Base-by-base conservation (phyloP, 352 stramenopile genomes). In the Phytophthora citrophthora region DNA sequence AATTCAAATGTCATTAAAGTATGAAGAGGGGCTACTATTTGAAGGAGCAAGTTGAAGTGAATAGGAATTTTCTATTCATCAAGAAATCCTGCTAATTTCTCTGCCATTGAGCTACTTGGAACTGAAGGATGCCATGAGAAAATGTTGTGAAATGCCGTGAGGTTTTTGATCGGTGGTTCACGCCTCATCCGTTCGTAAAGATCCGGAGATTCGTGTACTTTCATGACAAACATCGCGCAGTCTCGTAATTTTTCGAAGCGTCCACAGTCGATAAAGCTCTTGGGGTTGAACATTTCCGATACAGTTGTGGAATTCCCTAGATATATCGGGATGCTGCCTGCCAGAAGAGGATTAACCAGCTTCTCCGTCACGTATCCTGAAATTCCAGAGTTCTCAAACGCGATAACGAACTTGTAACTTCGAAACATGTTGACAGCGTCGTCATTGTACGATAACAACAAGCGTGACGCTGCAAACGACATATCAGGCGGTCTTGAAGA, bases 341-440 rank as follows among this genome's bases (percentile, higher is more conserved):
- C 79, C 18, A 91, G 62, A 27, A 89, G 83, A 13, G 81, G 76
- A 29, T 84, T 82, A 4, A 86, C 70, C 16, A 92, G 49, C 61
- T 89, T 90, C 54, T 92, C 81, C 3, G 77, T 92, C 47, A 89
- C 67, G 41, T 89, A 90, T 18, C 81, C 84, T 1, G 64, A 44
- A 3, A 44, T 57, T 4, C 61, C 46, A 5, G 59, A 61, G 57
- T 90, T 88, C 47, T 93, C 78, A 18, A 91, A 93, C n/a, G 80
- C 78, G 54, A 93, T 76, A 6, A 85, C 80, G 29, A 93, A 91
- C 36, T 78, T 80, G 69, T 85, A 90, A 15, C 49, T 5, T 11
- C 57, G n/a, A 65, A 72, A 86, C 2, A 32, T 70, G 9, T 39
- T 29, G 3, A 84, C 70, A 11, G 72, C 77, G 9, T 74, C 75